Base-by-base conservation (phyloP, 495 filamentous ascomycete genomes). In the Podospora appendiculata region DNA sequence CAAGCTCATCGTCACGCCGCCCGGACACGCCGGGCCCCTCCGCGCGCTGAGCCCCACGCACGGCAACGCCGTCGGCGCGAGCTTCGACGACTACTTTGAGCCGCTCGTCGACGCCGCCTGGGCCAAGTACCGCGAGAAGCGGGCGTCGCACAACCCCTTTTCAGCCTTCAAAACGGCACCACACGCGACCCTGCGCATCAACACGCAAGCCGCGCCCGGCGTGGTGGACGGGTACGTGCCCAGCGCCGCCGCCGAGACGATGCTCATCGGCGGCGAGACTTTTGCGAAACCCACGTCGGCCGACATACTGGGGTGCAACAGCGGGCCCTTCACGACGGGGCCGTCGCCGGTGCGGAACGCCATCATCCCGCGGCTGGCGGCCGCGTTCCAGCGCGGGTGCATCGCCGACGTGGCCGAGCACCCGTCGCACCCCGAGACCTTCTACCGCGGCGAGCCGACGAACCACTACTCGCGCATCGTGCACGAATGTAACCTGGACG, bases 381-480 rank as follows among this genome's bases (percentile, higher is more conserved):
- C 87, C 4, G 85, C 83, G 0, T 87, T 89, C 45, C 84, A 83
- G 61, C 74, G 87, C 16, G 76, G 79, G 8, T 84, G 80, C 8
- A 62, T 90, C 42, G 63, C 81, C 41, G 65, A 67, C 12, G 57
- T 73, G 13, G 55, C 65, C 4, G 62, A 74, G 10, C 76, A 82
- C 41, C 84, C 84, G 6, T 79, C 79, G 32, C 58, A 51, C 0
- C 68, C 75, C 3, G 53, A 62, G 0, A 74, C 73, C 10, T 87
- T 84, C 51, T 88, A 88, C 55, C 48, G 63, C 36, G 61, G 77
- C 16, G 58, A 74, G 1, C 69, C 79, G 38, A 87, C 85, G 9
- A 91, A 90, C 52, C 85, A 89, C 59, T 91, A 88, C 58, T 69
- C 83, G 3, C 63, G 84, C 10, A 75, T 90, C 47, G 79, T 88